These are phyloP conservation scores for Claviceps paspali DNA, from an alignment of 2,329 filamentous ascomycete species.

Conservation along the genomic window DNA sequence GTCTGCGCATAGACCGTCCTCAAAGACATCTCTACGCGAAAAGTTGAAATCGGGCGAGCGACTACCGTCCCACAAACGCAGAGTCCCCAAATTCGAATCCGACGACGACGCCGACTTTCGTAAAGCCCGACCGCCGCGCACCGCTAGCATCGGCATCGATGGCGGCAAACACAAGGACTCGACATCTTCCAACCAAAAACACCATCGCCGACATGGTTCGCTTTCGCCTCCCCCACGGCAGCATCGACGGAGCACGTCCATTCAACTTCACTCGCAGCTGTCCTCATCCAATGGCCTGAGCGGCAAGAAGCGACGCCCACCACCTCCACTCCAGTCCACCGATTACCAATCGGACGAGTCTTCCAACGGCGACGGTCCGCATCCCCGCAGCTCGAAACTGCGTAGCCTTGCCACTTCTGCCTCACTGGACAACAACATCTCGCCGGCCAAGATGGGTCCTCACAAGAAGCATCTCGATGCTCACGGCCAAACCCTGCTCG, in stretches of 20 bases:
- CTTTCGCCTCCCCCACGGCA: conserved; percentile 41
- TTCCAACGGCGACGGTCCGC: conserved; percentile 43
- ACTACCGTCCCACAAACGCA: conserved; percentile 34
- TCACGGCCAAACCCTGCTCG: conserved; percentile 79
- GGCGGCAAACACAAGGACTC: conserved; percentile 17
- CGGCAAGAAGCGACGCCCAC: conserved; percentile 45
- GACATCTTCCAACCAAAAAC: conserved; percentile 18
- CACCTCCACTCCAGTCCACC: conserved; percentile 44
- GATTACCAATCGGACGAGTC: conserved; percentile 56
- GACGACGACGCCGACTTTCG: conserved; percentile 41
- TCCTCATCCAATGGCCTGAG: conserved; percentile 34
- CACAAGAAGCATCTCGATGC: conserved; percentile 84
- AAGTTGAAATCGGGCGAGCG: conserved; percentile 33
- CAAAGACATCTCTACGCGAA: conserved; percentile 31
- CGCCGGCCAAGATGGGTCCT: conserved; percentile 51
- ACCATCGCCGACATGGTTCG: conserved; percentile 28
- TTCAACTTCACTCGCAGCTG: conserved; percentile 40
- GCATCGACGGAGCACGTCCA: conserved; percentile 50
- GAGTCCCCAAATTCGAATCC: conserved; percentile 36
- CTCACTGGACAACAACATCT: conserved; percentile 43
- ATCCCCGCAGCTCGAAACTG: conserved; percentile 41
- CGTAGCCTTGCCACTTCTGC: conserved; percentile 40
- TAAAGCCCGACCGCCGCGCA: conserved; percentile 38
- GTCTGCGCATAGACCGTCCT: conserved; percentile 24
- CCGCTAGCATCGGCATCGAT: conserved; percentile 28